phyloP scores from a whole-genome alignment of 208 protist species.

The Crithidia expoeki region DNA sequence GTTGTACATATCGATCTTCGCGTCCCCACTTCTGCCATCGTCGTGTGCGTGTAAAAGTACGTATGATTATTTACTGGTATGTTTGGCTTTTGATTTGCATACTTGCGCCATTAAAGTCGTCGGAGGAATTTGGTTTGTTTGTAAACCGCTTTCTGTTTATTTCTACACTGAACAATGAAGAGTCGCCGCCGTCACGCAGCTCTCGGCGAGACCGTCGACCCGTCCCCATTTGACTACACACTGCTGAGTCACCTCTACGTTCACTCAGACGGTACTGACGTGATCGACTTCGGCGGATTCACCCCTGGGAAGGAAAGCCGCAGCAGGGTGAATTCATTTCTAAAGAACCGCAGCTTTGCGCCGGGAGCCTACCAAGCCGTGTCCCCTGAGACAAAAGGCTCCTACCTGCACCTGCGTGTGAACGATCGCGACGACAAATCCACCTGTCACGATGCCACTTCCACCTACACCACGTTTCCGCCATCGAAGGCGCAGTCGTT shows the following conservation, averaged over 20 bases:
- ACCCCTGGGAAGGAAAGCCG: conserved; percentile 30
- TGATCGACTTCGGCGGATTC: conserved; percentile 81
- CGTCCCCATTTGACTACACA: conserved; percentile 69
- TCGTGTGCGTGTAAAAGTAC: background rate
- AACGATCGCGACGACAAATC: conserved; percentile 24
- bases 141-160: conserved; percentile 13
- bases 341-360: conserved; percentile 50
- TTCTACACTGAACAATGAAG: conserved; percentile 57
- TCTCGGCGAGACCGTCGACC: conserved; percentile 42
- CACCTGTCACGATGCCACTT: background rate
- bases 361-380: background rate
- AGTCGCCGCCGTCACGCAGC: conserved; percentile 41
- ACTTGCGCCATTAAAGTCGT: too few species aligned
- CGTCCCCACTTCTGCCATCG: background rate
- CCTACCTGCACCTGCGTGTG: conserved; percentile 55
- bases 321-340: conserved; percentile 37
- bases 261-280: conserved; percentile 70
- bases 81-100: too few species aligned
- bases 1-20: background rate
- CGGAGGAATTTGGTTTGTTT: too few species aligned
- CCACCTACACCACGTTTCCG: background rate
- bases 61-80: too few species aligned
- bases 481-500: background rate
- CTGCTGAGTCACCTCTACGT: conserved; percentile 77
- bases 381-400: conserved; percentile 22